phyloP scores from a whole-genome alignment of 176 grass and related monocot genomes.

The Miscanthus lutarioriparius region DNA sequence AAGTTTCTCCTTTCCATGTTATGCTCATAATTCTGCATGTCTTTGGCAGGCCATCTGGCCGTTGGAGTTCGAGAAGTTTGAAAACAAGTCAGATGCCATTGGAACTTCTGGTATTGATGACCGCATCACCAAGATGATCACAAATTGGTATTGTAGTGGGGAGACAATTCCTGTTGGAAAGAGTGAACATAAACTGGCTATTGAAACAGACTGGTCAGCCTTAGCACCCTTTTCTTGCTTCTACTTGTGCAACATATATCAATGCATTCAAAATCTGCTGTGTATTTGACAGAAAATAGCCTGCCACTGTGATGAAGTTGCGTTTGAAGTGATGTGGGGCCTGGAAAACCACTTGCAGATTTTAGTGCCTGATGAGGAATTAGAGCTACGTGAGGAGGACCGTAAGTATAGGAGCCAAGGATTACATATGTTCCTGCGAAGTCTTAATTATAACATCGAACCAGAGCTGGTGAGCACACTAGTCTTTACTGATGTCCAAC shows the following conservation, averaged over 20 bases:
- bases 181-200: background rate
- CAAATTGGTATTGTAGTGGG: background rate
- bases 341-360: background rate
- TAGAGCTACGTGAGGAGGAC: background rate
- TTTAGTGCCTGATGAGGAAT: background rate
- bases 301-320: background rate
- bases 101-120: slow-evolving; percentile 1
- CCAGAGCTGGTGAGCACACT: background rate
- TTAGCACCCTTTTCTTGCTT: background rate
- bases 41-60: background rate
- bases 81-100: background rate
- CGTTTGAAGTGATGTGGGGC: background rate
- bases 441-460: background rate
- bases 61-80: background rate
- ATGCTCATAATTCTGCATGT: background rate
- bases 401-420: background rate
- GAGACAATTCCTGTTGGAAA: slow-evolving; percentile 9
- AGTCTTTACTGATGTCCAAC: background rate
- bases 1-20: background rate
- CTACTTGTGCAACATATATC: background rate
- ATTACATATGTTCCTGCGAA: background rate
- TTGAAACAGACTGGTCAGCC: background rate
- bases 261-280: background rate
- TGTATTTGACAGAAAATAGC: background rate
- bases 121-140: background rate